Base-by-base conservation (phyloP, 1,139 yeast species). In the Ashbya aceris region DNA sequence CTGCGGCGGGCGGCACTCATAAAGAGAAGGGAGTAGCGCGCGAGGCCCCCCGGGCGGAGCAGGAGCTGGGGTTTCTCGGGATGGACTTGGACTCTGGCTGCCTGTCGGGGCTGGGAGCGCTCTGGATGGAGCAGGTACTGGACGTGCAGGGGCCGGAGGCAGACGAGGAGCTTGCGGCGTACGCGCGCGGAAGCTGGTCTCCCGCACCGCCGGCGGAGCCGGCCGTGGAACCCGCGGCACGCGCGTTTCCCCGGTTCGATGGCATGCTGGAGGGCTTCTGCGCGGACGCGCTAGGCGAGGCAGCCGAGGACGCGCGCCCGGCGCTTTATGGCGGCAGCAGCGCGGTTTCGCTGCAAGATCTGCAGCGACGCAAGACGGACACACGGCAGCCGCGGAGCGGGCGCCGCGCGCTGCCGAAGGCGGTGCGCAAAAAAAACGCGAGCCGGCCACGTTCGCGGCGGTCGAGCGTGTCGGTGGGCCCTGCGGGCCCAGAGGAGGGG, bases 1-100 rank as follows among this genome's bases (percentile, higher is more conserved):
- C 23, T 6, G 11, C 35, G 29, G 42, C 30, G 7, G 44, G 39
- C 17, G 44, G 39, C 17, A 42, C 38, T 10, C 38, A 43, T 20
- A 49, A 48, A 17, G 23, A 17, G 23, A 17, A 17, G 23, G 23
- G 23, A 17, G 23, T 17, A 3, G 23, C 23, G 23, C 6, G 23
- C 23, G 5, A 17, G 23, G 23, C 23, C 23, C 23, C 23, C 23
- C 27, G 11, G 13, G 10, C 11, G 34, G 10, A 32, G 34, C 17
- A 10, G 27, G 20, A 10, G 29, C 11, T n/a, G 29, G 13, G 26
- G 32, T 9, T 17, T 13, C 27, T 10, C 28, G 28, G 29, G 35
- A 27, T 12, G 34, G 37, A 28, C 33, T 33, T 32, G 45, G 10
- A 43, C 38, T 12, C 28, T n/a, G 38, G 27, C 31, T 33, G 38